Percentiles rank a stretch among this genome's conserved stretches.
Evolutionary conservation across 805 yeast species (phyloP).

Genomic region (Myxozyma kluyveri): DNA sequence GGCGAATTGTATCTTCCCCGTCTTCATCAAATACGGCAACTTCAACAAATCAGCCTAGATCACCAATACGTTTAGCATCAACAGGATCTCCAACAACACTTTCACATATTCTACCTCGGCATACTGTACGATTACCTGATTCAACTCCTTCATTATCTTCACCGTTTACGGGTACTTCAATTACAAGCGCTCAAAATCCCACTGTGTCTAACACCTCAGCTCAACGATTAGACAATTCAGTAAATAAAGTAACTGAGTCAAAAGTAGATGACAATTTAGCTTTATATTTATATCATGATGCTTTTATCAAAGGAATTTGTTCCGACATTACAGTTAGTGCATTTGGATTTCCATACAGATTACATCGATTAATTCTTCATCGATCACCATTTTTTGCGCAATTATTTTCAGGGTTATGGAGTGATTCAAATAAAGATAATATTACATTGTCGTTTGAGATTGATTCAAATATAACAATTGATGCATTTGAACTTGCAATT

Average conservation of each 20-base stretch:
- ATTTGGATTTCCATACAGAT: conserved; percentile 45
- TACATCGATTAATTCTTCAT: conserved; percentile 48
- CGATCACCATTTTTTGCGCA: conserved; percentile 50
- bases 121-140: too few relatives aligned
- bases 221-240: too few relatives aligned
- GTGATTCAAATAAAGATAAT: conserved; percentile 30
- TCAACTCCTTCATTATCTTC: too few relatives aligned
- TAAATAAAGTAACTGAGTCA: too few relatives aligned
- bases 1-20: too few relatives aligned
- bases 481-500: conserved; percentile 51
- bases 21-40: too few relatives aligned
- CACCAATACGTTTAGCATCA: too few relatives aligned
- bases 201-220: neutral
- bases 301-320: conserved; percentile 47
- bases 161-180: too few relatives aligned
- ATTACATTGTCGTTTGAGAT: conserved; percentile 40
- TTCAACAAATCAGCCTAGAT: too few relatives aligned
- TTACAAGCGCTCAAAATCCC: neutral
- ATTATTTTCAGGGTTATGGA: conserved; percentile 48
- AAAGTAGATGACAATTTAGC: conserved; percentile 23
- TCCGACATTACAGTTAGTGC: conserved; percentile 51
- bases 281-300: conserved; percentile 42
- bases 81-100: too few relatives aligned
- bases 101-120: too few relatives aligned
- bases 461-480: conserved; percentile 44